A percentile compares a stretch with the other conserved stretches of the same genome.
Evolutionary conservation across 495 filamentous ascomycete species (phyloP).

Genomic region (Annulohypoxylon stygium): DNA sequence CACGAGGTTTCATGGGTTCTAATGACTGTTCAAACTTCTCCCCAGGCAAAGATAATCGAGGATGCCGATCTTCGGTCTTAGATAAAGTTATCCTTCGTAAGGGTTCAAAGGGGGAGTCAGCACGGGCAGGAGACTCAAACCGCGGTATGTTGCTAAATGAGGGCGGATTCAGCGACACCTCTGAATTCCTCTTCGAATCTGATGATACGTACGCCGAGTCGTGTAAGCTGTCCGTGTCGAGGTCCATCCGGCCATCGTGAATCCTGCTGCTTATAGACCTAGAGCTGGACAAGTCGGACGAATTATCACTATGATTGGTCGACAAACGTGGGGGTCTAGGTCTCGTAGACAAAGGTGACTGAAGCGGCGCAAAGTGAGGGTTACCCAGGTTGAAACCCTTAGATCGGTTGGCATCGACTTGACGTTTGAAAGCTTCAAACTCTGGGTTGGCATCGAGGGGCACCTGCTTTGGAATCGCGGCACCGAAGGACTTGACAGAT

Average conservation of each 20-base stretch:
- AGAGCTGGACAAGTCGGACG: conserved; percentile 47
- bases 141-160: conserved; percentile 51
- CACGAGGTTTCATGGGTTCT: conserved; percentile 54
- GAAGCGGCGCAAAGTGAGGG: conserved; percentile 57
- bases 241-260: conserved; percentile 46
- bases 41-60: conserved; percentile 63
- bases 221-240: conserved; percentile 53
- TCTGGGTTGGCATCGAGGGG: conserved; percentile 78
- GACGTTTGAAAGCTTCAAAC: conserved; percentile 80
- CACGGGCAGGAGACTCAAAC: conserved; percentile 55
- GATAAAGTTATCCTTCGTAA: conserved; percentile 54
- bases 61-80: conserved; percentile 62
- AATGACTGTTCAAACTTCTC: conserved; percentile 44
- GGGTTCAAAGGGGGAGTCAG: conserved; percentile 53
- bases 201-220: conserved; percentile 63
- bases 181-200: conserved; percentile 62
- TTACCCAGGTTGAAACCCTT: conserved; percentile 65
- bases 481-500: conserved; percentile 74
- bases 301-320: conserved; percentile 55
- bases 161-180: conserved; percentile 57
- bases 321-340: conserved; percentile 57
- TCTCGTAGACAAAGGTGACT: conserved; percentile 51
- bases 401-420: conserved; percentile 71
- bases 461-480: conserved; percentile 75
- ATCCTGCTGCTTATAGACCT: conserved; percentile 35